These are phyloP conservation scores for Colletotrichum sp. DNA, from an alignment of 2,329 filamentous ascomycete genomes.

Conservation along the genomic window DNA sequence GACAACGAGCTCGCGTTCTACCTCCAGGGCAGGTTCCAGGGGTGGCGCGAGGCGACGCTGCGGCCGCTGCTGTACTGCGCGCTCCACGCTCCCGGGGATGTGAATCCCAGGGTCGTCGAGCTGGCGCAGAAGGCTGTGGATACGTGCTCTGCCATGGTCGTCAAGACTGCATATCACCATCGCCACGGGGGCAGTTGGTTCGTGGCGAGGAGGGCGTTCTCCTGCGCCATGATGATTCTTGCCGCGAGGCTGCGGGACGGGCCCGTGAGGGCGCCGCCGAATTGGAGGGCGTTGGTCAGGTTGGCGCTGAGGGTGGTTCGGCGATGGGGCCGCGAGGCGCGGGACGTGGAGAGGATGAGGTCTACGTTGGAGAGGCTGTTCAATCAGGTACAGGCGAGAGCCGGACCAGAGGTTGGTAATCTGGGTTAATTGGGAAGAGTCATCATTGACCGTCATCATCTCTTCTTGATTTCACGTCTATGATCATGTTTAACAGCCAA, in stretches of 20 bases:
- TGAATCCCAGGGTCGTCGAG: not conserved
- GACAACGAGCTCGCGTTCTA: slow-evolving; percentile 20
- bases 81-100: slow-evolving; percentile 1
- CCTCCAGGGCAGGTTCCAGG: slow-evolving; percentile 14
- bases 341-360: not conserved
- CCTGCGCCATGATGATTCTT: slow-evolving; percentile 3
- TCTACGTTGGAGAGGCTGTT: not conserved
- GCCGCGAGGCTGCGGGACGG: not conserved
- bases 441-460: not conserved
- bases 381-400: not conserved
- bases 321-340: not conserved
- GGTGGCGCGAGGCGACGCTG: slow-evolving; percentile 20
- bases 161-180: slow-evolving; percentile 3
- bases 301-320: not conserved
- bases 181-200: slow-evolving; percentile 22
- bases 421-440: not conserved
- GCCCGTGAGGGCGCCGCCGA: not conserved
- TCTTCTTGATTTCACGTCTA: not conserved
- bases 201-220: slow-evolving; percentile 4
- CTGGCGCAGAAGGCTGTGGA: slow-evolving; percentile 13
- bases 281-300: not conserved
- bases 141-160: slow-evolving; percentile 7
- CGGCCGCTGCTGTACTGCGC: slow-evolving; percentile 19
- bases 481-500: not conserved
- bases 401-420: not conserved